Conservation (phyloP, 2,329 filamentous ascomycete genomes). For the Fusarium xylarioides region DNA sequence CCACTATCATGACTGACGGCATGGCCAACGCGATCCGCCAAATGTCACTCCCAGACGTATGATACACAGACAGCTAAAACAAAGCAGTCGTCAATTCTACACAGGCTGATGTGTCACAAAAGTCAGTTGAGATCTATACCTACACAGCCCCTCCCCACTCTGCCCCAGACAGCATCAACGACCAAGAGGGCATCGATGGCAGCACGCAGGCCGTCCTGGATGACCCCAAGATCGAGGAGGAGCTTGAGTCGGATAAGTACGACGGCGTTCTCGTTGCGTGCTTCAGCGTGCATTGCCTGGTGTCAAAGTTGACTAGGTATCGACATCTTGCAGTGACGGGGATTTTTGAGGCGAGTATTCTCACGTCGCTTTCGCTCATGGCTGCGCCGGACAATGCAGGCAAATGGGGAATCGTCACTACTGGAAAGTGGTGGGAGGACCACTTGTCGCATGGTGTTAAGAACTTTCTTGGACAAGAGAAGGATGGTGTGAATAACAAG, state of each 20-base stretch:
- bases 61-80: not conserved
- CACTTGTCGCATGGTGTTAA: constrained; percentile 74
- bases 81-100: not conserved
- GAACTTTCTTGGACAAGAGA: constrained; percentile 65
- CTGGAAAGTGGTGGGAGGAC: constrained; percentile 82
- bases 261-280: constrained; percentile 89
- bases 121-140: constrained; percentile 63
- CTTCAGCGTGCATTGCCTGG: constrained; percentile 85
- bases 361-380: constrained; percentile 66
- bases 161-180: constrained; percentile 80
- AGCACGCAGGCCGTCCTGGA: constrained; percentile 71
- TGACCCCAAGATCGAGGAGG: constrained; percentile 54
- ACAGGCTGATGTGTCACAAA: constrained; percentile 24
- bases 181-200: constrained; percentile 70
- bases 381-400: constrained; percentile 43
- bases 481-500: constrained; percentile 49
- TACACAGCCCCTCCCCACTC: constrained; percentile 69
- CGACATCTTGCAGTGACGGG: constrained; percentile 57
- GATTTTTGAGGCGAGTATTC: constrained; percentile 87
- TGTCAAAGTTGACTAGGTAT: constrained; percentile 62
- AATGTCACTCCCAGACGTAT: constrained; percentile 46
- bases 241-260: constrained; percentile 56
- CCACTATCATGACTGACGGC: constrained; percentile 73
- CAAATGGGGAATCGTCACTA: constrained; percentile 88
- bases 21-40: constrained; percentile 61